Base-by-base conservation (phyloP, 2,329 filamentous ascomycete species). In the Cladophialophora carrionii region DNA sequence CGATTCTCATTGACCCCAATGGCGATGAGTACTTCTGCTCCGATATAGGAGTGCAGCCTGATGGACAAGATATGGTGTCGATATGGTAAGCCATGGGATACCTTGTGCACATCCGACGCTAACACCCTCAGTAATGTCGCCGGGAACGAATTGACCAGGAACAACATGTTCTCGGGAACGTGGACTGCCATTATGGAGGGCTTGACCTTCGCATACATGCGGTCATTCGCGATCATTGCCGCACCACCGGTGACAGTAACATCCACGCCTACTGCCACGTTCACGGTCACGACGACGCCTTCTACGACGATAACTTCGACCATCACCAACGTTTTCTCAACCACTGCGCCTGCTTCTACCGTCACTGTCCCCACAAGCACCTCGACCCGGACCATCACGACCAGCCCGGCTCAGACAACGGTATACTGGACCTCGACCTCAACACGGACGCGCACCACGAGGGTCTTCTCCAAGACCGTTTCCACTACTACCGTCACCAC, bases 21-120 rank as follows among this genome's bases (percentile, higher is more conserved):
- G 57, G 62, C 37, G 64, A 70, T 58, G 68, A 70, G 55, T 69
- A 68, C 58, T 70, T 68, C 58, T 71, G 70, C 60, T 71, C 70
- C 34, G 65, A 68, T 49, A 67, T 71, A 48, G 64, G 61, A 22
- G 67, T 65, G 12, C 59, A 62, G 31, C 70, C 70, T 17, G 66
- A 69, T 56, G 63, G 63, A 17, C 29, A 52, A 22, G 63, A 69
- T 51, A 68, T 69, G 51, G 58, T 59, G 26, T 70, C 70, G 12
- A 71, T 64, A 55, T 71, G 69, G 67, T 70, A 61, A 26, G 65
- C 12, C 9, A 46, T 52, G n/a, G 20, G n/a, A 34, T 34, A 29
- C 26, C 31, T 22, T 51, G n/a, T 31, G 34, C 31, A 5, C 46
- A 32, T 52, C 48, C 41, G 12, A 12, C 37, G 22, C 49, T 68